Evolutionary conservation across 2,329 filamentous ascomycete species (phyloP), one percentile per base, ranked within the genome.

Genomic region (Penicillium sp.): DNA sequence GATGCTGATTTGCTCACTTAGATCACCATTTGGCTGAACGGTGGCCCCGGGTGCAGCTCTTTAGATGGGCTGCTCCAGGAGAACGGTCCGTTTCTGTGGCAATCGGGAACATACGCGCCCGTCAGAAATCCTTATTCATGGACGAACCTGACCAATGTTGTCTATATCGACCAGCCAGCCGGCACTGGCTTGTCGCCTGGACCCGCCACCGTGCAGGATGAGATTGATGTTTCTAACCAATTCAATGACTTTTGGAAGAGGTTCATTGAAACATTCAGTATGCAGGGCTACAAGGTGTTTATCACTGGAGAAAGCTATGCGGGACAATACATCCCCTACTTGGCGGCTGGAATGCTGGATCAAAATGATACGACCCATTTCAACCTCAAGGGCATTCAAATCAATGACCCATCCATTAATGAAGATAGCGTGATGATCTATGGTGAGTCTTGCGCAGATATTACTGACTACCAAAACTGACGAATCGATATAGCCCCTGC

Each of bases 191-290:
- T 90, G 70, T 84, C 86, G 0, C 81, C 84, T 33, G 89, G 89
- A 14, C 83, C 75, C 0, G 79, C 85, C 3, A 89, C 82, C 0
- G 88, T 88, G 10, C 85, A 79, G 4, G 84, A 82, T 64, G 86
- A 91, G 62, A 82, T 85, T 29, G 88, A 91, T 62, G 80, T 89
- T 1, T 88, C 88, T 0, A 73, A 77, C n/a, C 84, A 93, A 63
- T 91, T 93, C 70, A 78, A 89, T 16, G 88, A 88, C 49, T 95
- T 91, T 76, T 92, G 87, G 81, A 86, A 86, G 74, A 89, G 90
- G 72, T 91, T 91, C 62, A 77, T 90, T 56, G 79, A 90, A 33
- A 86, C 86, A 0, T 92, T 92, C 63, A 78, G 75, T n/a, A 78
- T 91, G 66, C 81, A 89, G 21, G 82, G 82, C 13, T 85, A 83